Evolutionary conservation across 1,284 basidiomycete genomes (phyloP).

Genomic region (Moniliella sp.): DNA sequence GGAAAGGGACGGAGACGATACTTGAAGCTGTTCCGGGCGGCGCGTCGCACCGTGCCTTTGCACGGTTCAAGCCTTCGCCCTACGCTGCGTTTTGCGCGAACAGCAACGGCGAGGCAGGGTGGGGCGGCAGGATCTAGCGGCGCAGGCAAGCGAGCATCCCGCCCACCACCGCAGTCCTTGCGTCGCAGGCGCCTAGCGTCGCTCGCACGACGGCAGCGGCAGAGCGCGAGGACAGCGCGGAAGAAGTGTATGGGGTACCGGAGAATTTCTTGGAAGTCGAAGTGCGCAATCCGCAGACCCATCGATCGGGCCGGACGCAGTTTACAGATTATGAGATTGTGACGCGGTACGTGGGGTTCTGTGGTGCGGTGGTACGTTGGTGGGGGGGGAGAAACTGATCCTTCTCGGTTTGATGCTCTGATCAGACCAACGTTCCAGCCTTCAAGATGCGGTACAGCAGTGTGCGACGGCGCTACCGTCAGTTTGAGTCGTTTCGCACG

Average conservation of each 20-base stretch:
- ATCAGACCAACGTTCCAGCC: constrained; percentile 87
- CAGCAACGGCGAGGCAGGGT: no score
- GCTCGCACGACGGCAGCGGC: constrained; percentile 23
- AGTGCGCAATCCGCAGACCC: constrained; percentile 84
- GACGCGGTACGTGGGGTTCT: constrained; percentile 55
- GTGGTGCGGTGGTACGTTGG: background rate
- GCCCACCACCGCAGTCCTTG: background rate
- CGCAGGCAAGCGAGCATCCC: background rate
- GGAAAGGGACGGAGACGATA: no score
- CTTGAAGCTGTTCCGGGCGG: no score
- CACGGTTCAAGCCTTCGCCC: no score
- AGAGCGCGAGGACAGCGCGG: constrained; percentile 37
- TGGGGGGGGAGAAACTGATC: no score
- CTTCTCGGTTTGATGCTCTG: no score
- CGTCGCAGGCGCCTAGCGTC: constrained; percentile 19
- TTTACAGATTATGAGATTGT: constrained; percentile 98
- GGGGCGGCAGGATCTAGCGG: no score
- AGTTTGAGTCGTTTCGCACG: constrained; percentile 96
- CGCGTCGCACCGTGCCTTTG: no score
- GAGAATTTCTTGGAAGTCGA: constrained; percentile 97
- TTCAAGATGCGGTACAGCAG: constrained; percentile 88
- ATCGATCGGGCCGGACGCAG: constrained; percentile 62
- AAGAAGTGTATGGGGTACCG: constrained; percentile 72
- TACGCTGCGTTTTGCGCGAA: no score
- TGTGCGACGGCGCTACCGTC: constrained; percentile 81